Evolutionary conservation across 1,284 basidiomycete species (phyloP), one percentile per base, ranked within the genome.

Genomic region (Pascua sp.): DNA sequence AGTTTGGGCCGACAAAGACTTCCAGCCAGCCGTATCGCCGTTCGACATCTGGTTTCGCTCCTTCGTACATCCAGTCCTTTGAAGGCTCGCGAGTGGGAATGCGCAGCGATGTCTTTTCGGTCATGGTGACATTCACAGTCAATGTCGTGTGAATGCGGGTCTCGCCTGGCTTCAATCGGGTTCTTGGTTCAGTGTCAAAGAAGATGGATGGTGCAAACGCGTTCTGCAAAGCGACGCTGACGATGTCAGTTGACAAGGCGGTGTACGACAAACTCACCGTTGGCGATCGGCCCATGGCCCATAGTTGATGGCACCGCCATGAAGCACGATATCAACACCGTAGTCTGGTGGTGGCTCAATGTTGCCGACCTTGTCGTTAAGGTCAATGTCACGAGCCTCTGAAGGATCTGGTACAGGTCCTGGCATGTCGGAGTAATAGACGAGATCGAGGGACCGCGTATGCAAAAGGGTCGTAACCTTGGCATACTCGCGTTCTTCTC

Each of bases 251-350:
- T 32, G 24, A 32, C 24, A 32, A 32, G 3, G 24, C 24, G 24
- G 24, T n/a, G n/a, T n/a, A 7, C 24, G 7, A 7, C 24, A 32
- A 32, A 32, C 24, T 32, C 24, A 32, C 24, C 91, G 81, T 75
- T 94, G 92, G 36, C 91, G 82, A 77, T 97, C 93, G 17, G 91
- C 86, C 93, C 93, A 97, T 5, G 93, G 93, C 0, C 93, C 93
- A 70, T 96, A 96, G 39, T 85, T 84, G 44, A 95, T 65, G 37
- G 81, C 76, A 0, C 90, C 92, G 15, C 86, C 85, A 59, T 84
- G 81, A 11, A 95, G 79, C 16, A 85, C 82, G n/a, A 96, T 64
- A 66, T 96, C 90, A 38, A 95, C 78, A 5, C 91, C 91, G 87
- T 91, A 96, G 69, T 96, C 90, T 11, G 93, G 93, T n/a, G 88